Conservation (phyloP, 768 basidiomycete species). For the Podaxis mareebaensis region DNA sequence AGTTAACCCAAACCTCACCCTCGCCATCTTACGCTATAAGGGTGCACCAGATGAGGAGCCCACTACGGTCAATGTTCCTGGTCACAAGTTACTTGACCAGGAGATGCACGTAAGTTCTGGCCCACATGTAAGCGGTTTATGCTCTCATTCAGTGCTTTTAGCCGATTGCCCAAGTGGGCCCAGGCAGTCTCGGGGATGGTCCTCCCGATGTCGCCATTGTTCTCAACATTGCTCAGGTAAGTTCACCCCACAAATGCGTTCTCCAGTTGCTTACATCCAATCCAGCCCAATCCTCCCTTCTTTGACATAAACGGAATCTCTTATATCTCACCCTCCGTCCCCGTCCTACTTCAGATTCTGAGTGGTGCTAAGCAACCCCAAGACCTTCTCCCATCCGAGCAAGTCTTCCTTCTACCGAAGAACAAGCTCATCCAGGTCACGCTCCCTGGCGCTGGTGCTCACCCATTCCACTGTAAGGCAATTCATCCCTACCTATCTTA, state of each 20-base stretch:
- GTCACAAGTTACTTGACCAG: conserved; percentile 16
- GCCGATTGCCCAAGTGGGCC: conserved; percentile 15
- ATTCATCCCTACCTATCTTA: neutral
- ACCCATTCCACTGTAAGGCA: conserved; percentile 13
- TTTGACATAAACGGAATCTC: conserved; percentile 12
- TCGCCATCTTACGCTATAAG: conserved; percentile 42
- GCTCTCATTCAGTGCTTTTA: conserved; percentile 16
- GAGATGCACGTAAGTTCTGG: conserved; percentile 3
- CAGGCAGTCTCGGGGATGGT: conserved; percentile 8
- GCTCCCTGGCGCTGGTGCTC: conserved; percentile 5
- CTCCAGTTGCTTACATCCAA: conserved; percentile 1
- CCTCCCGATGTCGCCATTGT: conserved; percentile 14
- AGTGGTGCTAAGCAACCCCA: conserved; percentile 6
- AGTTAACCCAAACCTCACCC: conserved; percentile 34
- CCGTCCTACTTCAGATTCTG: conserved; percentile 15
- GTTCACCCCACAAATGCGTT: too few species aligned
- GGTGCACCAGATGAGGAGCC: conserved; percentile 41
- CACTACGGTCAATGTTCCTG: conserved; percentile 18
- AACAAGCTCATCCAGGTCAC: conserved; percentile 12
- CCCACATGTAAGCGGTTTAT: neutral
- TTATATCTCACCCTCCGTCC: conserved; percentile 6
- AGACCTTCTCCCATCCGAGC: conserved; percentile 12
- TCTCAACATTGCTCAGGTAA: conserved; percentile 1
- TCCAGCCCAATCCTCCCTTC: conserved; percentile 6
- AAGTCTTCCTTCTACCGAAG: conserved; percentile 6